Percentiles rank a stretch among this genome's conserved stretches.
Conservation (phyloP, 2,329 filamentous ascomycete species). For the Ciborinia camelliae region DNA sequence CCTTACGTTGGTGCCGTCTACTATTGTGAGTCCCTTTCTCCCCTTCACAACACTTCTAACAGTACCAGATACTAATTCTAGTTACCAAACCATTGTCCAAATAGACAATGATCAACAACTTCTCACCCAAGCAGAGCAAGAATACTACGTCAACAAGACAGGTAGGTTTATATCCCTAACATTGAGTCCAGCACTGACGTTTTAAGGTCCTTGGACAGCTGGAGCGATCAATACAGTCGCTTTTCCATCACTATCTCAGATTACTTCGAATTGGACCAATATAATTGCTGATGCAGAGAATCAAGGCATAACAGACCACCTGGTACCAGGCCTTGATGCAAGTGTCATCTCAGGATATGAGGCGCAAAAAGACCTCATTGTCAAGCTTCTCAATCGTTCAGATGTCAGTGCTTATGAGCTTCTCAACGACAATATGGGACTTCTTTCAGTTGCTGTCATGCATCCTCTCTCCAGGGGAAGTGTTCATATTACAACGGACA, state of each 20-base stretch:
- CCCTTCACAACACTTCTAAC: conserved; percentile 18
- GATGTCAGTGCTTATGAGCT: conserved; percentile 32
- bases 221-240: conserved; percentile 34
- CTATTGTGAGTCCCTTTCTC: conserved; percentile 25
- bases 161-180: conserved; percentile 15
- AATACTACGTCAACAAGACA: conserved; percentile 33
- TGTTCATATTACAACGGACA: conserved; percentile 50
- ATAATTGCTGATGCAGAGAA: conserved; percentile 26
- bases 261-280: conserved; percentile 26
- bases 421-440: conserved; percentile 29
- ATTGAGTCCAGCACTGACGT: background rate
- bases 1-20: conserved; percentile 34
- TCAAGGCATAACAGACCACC: conserved; percentile 25
- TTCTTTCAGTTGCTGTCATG: conserved; percentile 39
- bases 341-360: conserved; percentile 29
- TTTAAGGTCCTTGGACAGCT: conserved; percentile 24
- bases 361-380: conserved; percentile 27
- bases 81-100: conserved; percentile 27
- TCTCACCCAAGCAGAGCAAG: conserved; percentile 24
- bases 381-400: conserved; percentile 21
- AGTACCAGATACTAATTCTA: conserved; percentile 25
- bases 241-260: conserved; percentile 29
- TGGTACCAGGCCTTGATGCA: conserved; percentile 26
- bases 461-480: conserved; percentile 56
- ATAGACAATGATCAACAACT: conserved; percentile 25